Evolutionary conservation across 2,329 filamentous ascomycete genomes (phyloP).

Genomic region (Ceratocystiopsis minuta): DNA sequence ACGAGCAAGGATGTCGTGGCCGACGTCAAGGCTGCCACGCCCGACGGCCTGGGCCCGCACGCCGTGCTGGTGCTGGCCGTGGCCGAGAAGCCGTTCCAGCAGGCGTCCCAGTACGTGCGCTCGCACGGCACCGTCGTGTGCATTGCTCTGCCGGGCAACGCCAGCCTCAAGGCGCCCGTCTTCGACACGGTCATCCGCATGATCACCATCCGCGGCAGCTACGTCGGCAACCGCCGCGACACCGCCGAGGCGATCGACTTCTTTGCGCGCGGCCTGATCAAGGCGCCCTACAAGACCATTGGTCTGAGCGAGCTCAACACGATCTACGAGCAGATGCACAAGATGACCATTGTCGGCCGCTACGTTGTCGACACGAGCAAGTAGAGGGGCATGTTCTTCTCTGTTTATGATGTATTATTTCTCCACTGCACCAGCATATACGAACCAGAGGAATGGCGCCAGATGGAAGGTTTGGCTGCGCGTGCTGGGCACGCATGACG

Average conservation of each 20-base stretch:
- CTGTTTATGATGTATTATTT: too few species aligned
- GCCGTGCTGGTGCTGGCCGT: slow-evolving; percentile 77
- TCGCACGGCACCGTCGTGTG: slow-evolving; percentile 68
- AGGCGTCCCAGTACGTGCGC: slow-evolving; percentile 76
- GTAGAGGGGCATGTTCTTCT: background rate
- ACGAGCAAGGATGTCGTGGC: slow-evolving; percentile 59
- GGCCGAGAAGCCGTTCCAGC: slow-evolving; percentile 84
- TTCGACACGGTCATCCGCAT: slow-evolving; percentile 80
- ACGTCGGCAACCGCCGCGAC: slow-evolving; percentile 85
- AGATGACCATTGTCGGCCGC: slow-evolving; percentile 56
- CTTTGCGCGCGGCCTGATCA: slow-evolving; percentile 67
- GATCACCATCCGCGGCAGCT: slow-evolving; percentile 82
- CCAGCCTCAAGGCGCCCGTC: slow-evolving; percentile 65
- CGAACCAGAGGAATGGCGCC: too few species aligned
- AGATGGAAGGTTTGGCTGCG: too few species aligned
- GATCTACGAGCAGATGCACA: slow-evolving; percentile 61
- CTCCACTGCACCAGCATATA: too few species aligned
- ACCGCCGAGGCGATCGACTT: slow-evolving; percentile 82
- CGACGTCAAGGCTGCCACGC: slow-evolving; percentile 66
- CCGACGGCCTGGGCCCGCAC: slow-evolving; percentile 68
- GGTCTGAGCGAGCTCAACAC: slow-evolving; percentile 62
- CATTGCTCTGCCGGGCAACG: slow-evolving; percentile 71
- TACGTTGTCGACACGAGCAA: slow-evolving; percentile 60
- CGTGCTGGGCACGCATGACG: too few species aligned
- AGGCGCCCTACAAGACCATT: slow-evolving; percentile 69